phyloP scores from a whole-genome alignment of 192 early-diverging fungal genomes.

The Kickxella alabastrina region DNA sequence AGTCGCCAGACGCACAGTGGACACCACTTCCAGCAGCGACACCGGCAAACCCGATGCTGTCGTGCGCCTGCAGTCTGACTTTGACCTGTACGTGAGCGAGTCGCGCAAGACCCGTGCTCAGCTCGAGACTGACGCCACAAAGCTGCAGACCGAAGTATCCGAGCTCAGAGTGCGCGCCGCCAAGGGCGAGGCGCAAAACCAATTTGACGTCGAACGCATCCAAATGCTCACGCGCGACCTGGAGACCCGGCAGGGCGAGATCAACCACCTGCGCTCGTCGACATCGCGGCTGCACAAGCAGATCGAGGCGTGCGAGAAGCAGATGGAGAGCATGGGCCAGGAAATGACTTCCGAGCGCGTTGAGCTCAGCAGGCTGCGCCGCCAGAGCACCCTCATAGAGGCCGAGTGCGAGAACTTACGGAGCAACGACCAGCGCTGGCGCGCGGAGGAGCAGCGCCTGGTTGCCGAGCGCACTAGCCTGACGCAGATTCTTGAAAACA shows the following conservation, averaged over 20 bases:
- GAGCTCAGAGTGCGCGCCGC: constrained; percentile 63
- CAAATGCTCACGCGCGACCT: constrained; percentile 54
- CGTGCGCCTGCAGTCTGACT: constrained; percentile 56
- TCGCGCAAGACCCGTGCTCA: constrained; percentile 54
- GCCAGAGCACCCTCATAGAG: constrained; percentile 53
- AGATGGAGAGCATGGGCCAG: constrained; percentile 56
- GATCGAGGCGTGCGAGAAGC: constrained; percentile 57
- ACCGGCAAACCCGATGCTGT: constrained; percentile 15
- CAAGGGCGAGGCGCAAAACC: constrained; percentile 57
- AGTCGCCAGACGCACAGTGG: neutral
- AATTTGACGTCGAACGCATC: constrained; percentile 60
- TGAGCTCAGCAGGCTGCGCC: constrained; percentile 42
- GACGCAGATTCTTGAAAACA: constrained; percentile 50
- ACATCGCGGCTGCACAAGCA: constrained; percentile 50
- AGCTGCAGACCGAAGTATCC: constrained; percentile 54
- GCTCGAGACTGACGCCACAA: constrained; percentile 54
- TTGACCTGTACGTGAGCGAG: constrained; percentile 65
- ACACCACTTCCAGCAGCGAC: neutral
- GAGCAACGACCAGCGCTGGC: constrained; percentile 38
- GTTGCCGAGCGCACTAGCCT: constrained; percentile 38
- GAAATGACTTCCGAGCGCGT: constrained; percentile 52
- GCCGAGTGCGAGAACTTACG: constrained; percentile 49
- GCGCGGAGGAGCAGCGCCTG: constrained; percentile 36
- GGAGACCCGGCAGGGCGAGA: constrained; percentile 58
- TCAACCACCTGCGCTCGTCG: constrained; percentile 59